Conservation (phyloP, 2,329 filamentous ascomycete species). For the Dactylonectria macrodidyma region DNA sequence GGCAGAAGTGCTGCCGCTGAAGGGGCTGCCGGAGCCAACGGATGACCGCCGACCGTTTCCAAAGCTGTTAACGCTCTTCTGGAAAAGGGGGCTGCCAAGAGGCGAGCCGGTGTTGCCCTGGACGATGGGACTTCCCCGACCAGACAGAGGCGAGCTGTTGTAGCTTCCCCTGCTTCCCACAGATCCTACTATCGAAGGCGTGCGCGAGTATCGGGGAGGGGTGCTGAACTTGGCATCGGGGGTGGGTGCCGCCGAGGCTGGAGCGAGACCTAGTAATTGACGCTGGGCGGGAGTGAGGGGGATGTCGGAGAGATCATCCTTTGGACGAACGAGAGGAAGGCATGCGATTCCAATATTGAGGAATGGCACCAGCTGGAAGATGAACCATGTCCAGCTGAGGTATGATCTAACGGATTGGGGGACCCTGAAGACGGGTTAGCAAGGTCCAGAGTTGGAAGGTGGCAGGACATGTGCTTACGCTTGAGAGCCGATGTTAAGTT, state of each 20-base stretch:
- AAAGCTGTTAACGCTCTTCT: slow-evolving; percentile 73
- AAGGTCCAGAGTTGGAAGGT: slow-evolving; percentile 3
- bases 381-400: slow-evolving; percentile 61
- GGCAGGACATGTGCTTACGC: slow-evolving; percentile 54
- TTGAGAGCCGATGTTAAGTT: slow-evolving; percentile 54
- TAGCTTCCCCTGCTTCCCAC: slow-evolving; percentile 72
- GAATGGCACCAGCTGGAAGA: slow-evolving; percentile 70
- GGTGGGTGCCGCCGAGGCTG: slow-evolving; percentile 73
- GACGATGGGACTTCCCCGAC: slow-evolving; percentile 65
- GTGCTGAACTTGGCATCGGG: slow-evolving; percentile 82
- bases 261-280: slow-evolving; percentile 84
- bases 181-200: slow-evolving; percentile 75
- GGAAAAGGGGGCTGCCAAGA: slow-evolving; percentile 70
- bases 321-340: slow-evolving; percentile 78
- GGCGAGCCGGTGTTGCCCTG: slow-evolving; percentile 54
- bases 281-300: slow-evolving; percentile 85
- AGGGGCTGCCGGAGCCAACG: slow-evolving; percentile 70
- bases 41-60: slow-evolving; percentile 71
- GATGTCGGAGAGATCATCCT: slow-evolving; percentile 89
- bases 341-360: slow-evolving; percentile 81
- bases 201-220: slow-evolving; percentile 88
- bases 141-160: slow-evolving; percentile 71
- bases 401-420: slow-evolving; percentile 53
- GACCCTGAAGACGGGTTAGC: slow-evolving; percentile 50
- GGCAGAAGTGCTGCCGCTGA: slow-evolving; percentile 64